A percentile compares a stretch with the other conserved stretches of the same genome.
Conservation (phyloP, 208 protist genomes). For the Wallacemonas rigidus region DNA sequence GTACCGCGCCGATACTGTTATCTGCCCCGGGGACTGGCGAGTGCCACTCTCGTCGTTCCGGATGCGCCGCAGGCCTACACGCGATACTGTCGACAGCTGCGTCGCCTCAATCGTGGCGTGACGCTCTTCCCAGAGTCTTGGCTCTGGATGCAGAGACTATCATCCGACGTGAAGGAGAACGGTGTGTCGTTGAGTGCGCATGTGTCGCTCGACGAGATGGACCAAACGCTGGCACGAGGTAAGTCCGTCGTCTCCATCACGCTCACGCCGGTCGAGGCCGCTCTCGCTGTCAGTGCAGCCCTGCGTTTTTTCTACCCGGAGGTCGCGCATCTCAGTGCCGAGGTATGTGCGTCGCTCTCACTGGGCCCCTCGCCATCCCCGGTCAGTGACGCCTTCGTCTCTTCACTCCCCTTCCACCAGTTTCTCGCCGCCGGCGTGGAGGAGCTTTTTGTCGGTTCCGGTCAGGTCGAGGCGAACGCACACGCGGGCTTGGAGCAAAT, state of each 20-base stretch:
- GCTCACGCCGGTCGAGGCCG: constrained; percentile 76
- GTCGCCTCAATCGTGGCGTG: constrained; percentile 55
- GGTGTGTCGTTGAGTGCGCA: constrained; percentile 42
- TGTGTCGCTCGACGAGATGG: constrained; percentile 4
- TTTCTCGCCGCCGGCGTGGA: constrained; percentile 64
- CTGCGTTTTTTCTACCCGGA: constrained; percentile 74
- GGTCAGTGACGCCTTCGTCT: constrained; percentile 54
- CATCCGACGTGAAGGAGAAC: constrained; percentile 29
- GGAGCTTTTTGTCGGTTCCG: constrained; percentile 31
- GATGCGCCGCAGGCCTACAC: neutral
- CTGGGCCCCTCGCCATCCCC: constrained; percentile 24
- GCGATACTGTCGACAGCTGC: constrained; percentile 24
- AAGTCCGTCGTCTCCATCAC: constrained; percentile 42
- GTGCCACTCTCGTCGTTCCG: neutral
- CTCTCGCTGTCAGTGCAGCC: constrained; percentile 51
- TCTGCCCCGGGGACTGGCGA: constrained; percentile 27
- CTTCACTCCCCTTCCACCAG: constrained; percentile 41
- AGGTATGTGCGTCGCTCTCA: constrained; percentile 14
- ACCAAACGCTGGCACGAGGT: neutral
- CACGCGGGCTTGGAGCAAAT: constrained; percentile 78
- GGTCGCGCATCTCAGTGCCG: constrained; percentile 13
- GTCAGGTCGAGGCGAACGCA: constrained; percentile 22
- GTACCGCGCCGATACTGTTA: constrained; percentile 66
- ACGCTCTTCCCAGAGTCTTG: constrained; percentile 65
- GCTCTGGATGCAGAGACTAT: constrained; percentile 65